Percentiles rank a stretch among this genome's conserved stretches.
phyloP scores from a whole-genome alignment of 495 filamentous ascomycete genomes.

The Penicillium paxilli region DNA sequence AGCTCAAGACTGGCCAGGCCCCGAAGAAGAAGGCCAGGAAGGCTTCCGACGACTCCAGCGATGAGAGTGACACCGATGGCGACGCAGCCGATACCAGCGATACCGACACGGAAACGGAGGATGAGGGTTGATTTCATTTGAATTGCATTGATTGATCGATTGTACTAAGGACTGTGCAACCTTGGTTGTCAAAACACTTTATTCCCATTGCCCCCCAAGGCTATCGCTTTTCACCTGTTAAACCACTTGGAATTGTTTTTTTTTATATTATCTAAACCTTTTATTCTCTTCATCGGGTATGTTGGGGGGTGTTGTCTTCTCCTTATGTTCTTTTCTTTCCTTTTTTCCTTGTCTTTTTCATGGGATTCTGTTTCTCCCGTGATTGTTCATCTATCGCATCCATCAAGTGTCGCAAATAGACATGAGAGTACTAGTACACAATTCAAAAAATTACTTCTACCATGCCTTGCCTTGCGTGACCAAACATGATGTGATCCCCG shows the following conservation, averaged over 20 bases:
- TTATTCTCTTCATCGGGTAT: conserved; percentile 14
- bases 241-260: not conserved
- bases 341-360: not conserved
- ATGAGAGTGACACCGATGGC: conserved; percentile 90
- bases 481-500: not conserved
- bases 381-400: conserved; percentile 17
- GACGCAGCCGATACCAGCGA: conserved; percentile 75
- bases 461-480: not conserved
- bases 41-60: conserved; percentile 60
- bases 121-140: conserved; percentile 47
- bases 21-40: conserved; percentile 59
- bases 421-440: conserved; percentile 9
- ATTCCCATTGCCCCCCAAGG: conserved; percentile 5
- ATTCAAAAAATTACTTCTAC: conserved; percentile 4
- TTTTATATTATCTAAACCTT: conserved; percentile 1
- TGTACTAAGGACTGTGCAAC: conserved; percentile 23
- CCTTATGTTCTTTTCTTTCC: not conserved
- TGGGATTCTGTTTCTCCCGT: conserved; percentile 4
- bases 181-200: conserved; percentile 10
- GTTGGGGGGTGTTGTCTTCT: conserved; percentile 10
- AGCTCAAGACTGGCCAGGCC: conserved; percentile 70
- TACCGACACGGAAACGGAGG: conserved; percentile 78
- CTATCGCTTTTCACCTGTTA: not conserved
- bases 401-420: conserved; percentile 16
- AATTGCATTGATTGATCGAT: conserved; percentile 28